Conservation (phyloP, 331 rosid species). For the Quercus tomentella region DNA sequence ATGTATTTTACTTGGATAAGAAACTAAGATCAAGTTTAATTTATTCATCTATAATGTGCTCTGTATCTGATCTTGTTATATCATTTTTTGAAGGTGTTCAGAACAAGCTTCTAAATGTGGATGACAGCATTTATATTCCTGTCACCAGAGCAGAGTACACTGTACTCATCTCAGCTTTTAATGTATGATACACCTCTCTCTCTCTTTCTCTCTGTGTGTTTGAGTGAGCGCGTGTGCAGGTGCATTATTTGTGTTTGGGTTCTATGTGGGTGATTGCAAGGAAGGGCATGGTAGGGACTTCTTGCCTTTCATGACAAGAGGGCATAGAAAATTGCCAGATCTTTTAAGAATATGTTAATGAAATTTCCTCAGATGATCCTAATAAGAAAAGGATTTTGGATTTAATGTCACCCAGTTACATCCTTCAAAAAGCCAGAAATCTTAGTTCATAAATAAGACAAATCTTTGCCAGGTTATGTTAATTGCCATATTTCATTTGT, state of each 20-base stretch:
- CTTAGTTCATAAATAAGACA: background rate
- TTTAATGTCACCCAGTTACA: background rate
- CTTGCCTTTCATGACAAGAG: background rate
- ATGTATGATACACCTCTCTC: slow-evolving; percentile 38
- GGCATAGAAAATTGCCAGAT: background rate
- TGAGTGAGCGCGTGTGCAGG: background rate
- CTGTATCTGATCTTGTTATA: slow-evolving; percentile 20
- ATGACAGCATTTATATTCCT: slow-evolving; percentile 75
- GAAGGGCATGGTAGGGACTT: background rate
- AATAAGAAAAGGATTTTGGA: background rate
- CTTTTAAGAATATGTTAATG: background rate
- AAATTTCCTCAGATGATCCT: background rate
- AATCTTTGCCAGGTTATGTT: too few species aligned
- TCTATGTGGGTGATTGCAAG: background rate
- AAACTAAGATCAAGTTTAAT: background rate
- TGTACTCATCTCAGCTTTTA: slow-evolving; percentile 76
- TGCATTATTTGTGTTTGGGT: background rate
- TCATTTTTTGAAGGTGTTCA: slow-evolving; percentile 67
- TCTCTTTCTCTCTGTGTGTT: background rate
- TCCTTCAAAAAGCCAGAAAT: background rate
- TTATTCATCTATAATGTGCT: background rate
- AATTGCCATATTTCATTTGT: background rate
- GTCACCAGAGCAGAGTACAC: slow-evolving; percentile 78
- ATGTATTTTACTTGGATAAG: background rate
- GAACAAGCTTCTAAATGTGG: slow-evolving; percentile 70